Percentiles rank a stretch among this genome's conserved stretches.
Conservation (phyloP, 257 asterid species). For the Plectranthus barbatus region DNA sequence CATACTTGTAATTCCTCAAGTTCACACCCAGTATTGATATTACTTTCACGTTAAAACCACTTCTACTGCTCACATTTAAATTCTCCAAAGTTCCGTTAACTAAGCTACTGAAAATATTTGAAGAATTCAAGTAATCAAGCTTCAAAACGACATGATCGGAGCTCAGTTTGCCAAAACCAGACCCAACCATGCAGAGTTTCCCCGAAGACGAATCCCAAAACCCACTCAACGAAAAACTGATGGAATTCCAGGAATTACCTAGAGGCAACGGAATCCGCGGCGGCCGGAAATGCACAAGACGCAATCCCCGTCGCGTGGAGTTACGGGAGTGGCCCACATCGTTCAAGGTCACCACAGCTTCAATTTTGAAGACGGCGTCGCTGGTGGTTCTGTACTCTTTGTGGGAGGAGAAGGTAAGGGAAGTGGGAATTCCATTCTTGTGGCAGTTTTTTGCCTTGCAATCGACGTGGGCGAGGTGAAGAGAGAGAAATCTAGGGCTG, state of each 20-base stretch:
- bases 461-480: slow-evolving; percentile 31
- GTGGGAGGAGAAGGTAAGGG: slow-evolving; percentile 32
- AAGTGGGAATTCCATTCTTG: slow-evolving; percentile 17
- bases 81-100: slow-evolving; percentile 66
- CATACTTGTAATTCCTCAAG: slow-evolving; percentile 58
- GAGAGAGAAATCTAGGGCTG: slow-evolving; percentile 21
- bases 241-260: slow-evolving; percentile 11
- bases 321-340: slow-evolving; percentile 22
- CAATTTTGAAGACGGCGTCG: slow-evolving; percentile 46
- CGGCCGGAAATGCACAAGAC: slow-evolving; percentile 57
- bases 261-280: slow-evolving; percentile 48
- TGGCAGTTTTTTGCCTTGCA: slow-evolving; percentile 11
- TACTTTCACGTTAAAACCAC: slow-evolving; percentile 17
- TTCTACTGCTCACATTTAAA: slow-evolving; percentile 13
- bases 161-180: slow-evolving; percentile 35
- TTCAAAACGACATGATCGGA: slow-evolving; percentile 49
- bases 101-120: slow-evolving; percentile 49
- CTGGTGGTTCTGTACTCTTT: slow-evolving; percentile 38
- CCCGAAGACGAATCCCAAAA: slow-evolving; percentile 74
- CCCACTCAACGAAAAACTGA: slow-evolving; percentile 40
- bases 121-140: slow-evolving; percentile 64
- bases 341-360: slow-evolving; percentile 29
- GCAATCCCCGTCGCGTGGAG: slow-evolving; percentile 49
- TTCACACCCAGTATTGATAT: slow-evolving; percentile 49
- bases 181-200: slow-evolving; percentile 78